Base-by-base conservation (phyloP, 495 filamentous ascomycete species). In the Schizothecium vesticola region DNA sequence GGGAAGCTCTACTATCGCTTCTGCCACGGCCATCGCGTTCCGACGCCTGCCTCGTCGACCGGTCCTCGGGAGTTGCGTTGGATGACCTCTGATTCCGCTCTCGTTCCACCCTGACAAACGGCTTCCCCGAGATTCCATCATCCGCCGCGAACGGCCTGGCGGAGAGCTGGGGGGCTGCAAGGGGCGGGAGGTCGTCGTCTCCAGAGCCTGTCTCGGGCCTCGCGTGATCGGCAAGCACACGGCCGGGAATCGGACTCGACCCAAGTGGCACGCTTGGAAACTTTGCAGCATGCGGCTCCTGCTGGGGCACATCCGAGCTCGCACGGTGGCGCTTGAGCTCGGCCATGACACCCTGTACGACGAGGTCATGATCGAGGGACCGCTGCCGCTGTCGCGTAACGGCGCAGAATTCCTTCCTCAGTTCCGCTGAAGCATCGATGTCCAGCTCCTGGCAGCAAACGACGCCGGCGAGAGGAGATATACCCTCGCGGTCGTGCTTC, bases 51-150 rank as follows among this genome's bases (percentile, higher is more conserved):
- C 22, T 67, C 19, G 61, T 51, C 12, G 57, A 51, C 66, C 66
- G 69, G 22, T 76, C 71, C 21, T 76, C 72, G 19, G 70, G 70
- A 9, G 69, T 71, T n/a, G 61, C 60, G 25, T 66, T 68, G 6
- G 67, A 64, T 16, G 69, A 69, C 28, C 61, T 65, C 25, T 13
- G 16, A n/a, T 51, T 51, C 59, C 13, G 55, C 25, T 55, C 74
- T 69, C 55, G 43, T 19, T 77, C 77, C 28, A 81, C 80, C 16
- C 81, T 74, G 21, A 78, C 74, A 69, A 85, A 84, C 1, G 82
- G 82, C 71, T 73, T 80, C 43, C 82, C 82, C 21, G 80, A 78
- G 10, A 85, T 80, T 3, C 82, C 82, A 68, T 82, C 80, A 61
- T 82, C 80, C 36, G 74, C 62, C 19, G 71, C 67, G 4, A 77